Percentiles rank a stretch among this genome's conserved stretches.
Evolutionary conservation across 257 asterid species (phyloP).

Genomic region (Nicotiana attenuata): DNA sequence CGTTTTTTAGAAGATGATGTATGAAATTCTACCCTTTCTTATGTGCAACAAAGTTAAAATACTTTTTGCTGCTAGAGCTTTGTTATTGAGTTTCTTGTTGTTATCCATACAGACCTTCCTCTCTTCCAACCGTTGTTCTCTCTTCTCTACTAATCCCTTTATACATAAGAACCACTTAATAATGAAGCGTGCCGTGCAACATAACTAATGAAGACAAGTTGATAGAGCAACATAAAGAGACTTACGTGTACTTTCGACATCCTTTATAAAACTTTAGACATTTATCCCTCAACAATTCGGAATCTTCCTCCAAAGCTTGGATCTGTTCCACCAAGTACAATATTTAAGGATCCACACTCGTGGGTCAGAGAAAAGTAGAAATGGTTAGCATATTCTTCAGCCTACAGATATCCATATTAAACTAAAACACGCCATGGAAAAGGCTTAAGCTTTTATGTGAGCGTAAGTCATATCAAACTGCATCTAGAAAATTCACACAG

Average conservation of each 20-base stretch:
- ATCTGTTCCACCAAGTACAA: conserved; percentile 52
- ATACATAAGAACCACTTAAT: not conserved
- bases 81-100: not conserved
- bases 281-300: conserved; percentile 71
- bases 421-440: not conserved
- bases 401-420: not conserved
- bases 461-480: not conserved
- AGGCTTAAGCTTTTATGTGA: not conserved
- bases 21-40: not conserved
- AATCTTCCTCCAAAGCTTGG: conserved; percentile 84
- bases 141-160: not conserved
- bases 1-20: not conserved
- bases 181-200: not conserved
- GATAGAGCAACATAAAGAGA: conserved; percentile 6
- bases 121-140: not conserved
- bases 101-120: not conserved
- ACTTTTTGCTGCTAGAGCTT: not conserved
- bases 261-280: conserved; percentile 90
- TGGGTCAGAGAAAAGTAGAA: conserved; percentile 3
- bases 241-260: conserved; percentile 89
- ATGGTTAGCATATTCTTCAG: not conserved
- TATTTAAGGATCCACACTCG: conserved; percentile 14
- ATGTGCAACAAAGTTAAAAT: not conserved
- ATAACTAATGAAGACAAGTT: not conserved
- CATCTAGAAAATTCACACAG: not conserved